Base-by-base conservation (phyloP, 2,329 filamentous ascomycete species). In the Canariomyces notabilis region DNA sequence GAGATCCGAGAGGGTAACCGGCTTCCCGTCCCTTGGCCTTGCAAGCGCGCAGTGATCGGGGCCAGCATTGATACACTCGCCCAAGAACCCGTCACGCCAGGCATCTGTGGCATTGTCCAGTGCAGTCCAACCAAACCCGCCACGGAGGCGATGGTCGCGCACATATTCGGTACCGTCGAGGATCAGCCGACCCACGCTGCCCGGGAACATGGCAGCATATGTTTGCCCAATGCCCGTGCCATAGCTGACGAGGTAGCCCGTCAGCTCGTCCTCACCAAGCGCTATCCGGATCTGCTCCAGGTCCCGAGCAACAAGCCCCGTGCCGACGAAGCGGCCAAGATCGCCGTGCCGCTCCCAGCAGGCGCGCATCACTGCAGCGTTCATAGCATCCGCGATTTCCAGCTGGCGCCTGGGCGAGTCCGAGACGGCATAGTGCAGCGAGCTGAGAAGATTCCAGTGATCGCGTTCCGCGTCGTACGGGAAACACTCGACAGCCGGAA, bases 161-260 rank as follows among this genome's bases (percentile, higher is more conserved):
- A 73, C 67, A 44, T 73, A 72, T 50, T 74, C 69, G 6, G 70
- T 72, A 0, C 72, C 73, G 46, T 77, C 73, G 0, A 76, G 59
- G 11, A 77, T 69, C 37, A 77, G 55, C 4, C 73, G 65, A 0
- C 73, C 74, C 0, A 74, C 71, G 35, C 67, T 68, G 16, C 66
- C 54, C 1, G 74, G 73, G 33, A 76, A 76, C 68, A 76, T 71
- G 48, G 66, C 68, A 20, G 70, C 72, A 43, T 73, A 77, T 0
- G 70, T 75, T 57, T 76, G 73, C 0, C 71, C 74, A 37, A 77
- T 75, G 3, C 69, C 71, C 0, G 73, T 76, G 15, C 74, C 74
- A 47, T 77, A 77, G 49, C 70, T 74, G 23, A 75, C 69, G 14
- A 76, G 60, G 42, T 75, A 74, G 0, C 68, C 72, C 2, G 72